Evolutionary conservation across 2,329 filamentous ascomycete genomes (phyloP), one percentile per base, ranked within the genome.

Genomic region (Xylariaceae sp.): DNA sequence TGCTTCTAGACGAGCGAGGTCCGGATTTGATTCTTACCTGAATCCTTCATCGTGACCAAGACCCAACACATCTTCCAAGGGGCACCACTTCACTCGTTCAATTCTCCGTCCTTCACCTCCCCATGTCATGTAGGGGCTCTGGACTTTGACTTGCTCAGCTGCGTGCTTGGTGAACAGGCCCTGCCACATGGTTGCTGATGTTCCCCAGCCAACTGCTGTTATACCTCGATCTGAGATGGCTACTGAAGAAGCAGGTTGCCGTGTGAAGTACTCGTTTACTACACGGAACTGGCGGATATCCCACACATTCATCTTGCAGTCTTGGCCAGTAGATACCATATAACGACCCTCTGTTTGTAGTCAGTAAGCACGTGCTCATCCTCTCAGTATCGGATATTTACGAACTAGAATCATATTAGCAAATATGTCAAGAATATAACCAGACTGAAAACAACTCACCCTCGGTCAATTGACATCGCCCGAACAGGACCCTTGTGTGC

Each of bases 211-310:
- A 1, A 97, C 88, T 2, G 93, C 92, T 0, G 91, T 92, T 55
- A 97, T 79, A 18, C 89, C 90, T 9, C 87, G 87, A 73, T 99
- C 94, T 56, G 91, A 96, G 71, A 99, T 95, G 18, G 90, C 81
- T 23, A 97, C 81, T 0, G 90, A 90, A 1, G 90, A 87, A 4
- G 89, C 92, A 0, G 94, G 94, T 59, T 90, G 85, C 45, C 87
- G 84, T 42, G 92, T 90, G 64, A 87, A 90, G 77, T 97, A 97
- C 67, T 82, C 90, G 76, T 94, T 90, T 30, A 99, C 88, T 71
- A 96, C 91, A 68, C 89, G 91, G 78, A 95, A 94, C 83, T 91
- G 96, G 49, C 93, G 86, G 63, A 97, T 88, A 72, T 97, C 93
- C 92, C 93, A 97, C 49, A 70, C 68, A 18, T 65, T 64, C 68